Evolutionary conservation across 768 basidiomycete genomes (phyloP).

Genomic region (Russula brevipes): DNA sequence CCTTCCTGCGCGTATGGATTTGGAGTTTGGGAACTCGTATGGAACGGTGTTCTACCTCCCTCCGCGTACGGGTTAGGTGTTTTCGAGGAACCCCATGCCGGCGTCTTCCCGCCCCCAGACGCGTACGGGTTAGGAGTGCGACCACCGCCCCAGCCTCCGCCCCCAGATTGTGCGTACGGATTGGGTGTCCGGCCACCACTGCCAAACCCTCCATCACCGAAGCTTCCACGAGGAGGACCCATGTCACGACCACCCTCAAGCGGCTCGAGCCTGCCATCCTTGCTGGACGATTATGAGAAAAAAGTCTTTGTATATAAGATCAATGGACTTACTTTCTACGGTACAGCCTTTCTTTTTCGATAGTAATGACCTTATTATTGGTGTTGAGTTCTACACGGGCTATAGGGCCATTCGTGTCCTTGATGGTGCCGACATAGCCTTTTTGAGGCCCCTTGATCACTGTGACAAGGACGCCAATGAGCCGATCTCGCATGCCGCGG

Average conservation of each 20-base stretch:
- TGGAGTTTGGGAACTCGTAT: constrained; percentile 60
- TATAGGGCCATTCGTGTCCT: constrained; percentile 84
- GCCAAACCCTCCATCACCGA: constrained; percentile 21
- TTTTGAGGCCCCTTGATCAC: constrained; percentile 87
- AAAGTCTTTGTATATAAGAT: neutral
- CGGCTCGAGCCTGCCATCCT: constrained; percentile 50
- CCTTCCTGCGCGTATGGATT: constrained; percentile 56
- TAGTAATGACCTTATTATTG: constrained; percentile 82
- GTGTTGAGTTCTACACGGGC: constrained; percentile 89
- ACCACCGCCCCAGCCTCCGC: constrained; percentile 27
- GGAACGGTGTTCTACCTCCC: constrained; percentile 66
- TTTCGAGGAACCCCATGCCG: constrained; percentile 33
- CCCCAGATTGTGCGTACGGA: constrained; percentile 21
- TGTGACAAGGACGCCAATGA: constrained; percentile 73
- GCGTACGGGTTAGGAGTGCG: constrained; percentile 37
- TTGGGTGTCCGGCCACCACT: constrained; percentile 21
- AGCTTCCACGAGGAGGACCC: constrained; percentile 35
- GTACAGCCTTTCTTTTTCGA: constrained; percentile 75
- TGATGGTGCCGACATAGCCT: constrained; percentile 86
- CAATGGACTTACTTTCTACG: constrained; percentile 56
- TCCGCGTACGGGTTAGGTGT: constrained; percentile 66
- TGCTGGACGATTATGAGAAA: constrained; percentile 36
- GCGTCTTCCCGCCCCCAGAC: constrained; percentile 30
- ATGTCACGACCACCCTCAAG: constrained; percentile 40
- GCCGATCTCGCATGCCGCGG: constrained; percentile 74